Conservation (phyloP, 352 stramenopile species). For the Phytophthora capsici region DNA sequence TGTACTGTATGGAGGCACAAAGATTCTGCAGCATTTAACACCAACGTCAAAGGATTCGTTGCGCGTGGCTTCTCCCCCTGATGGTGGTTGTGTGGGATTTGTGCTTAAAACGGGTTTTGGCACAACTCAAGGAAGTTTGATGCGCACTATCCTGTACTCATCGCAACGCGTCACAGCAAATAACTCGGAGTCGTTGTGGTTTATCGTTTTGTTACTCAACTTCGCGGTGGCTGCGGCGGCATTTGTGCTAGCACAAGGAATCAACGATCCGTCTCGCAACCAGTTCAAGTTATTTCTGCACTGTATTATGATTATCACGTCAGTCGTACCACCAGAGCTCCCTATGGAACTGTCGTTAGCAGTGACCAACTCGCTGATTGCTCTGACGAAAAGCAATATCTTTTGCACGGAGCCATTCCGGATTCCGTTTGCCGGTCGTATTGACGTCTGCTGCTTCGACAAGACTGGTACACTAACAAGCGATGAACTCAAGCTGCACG, state of each 20-base stretch:
- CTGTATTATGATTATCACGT: constrained; percentile 99
- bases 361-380: constrained; percentile 96
- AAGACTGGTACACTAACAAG: constrained; percentile 99
- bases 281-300: constrained; percentile 97
- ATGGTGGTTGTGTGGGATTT: constrained; percentile 93
- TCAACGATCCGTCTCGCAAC: constrained; percentile 91
- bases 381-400: constrained; percentile 94
- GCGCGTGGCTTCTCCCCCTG: constrained; percentile 73
- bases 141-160: constrained; percentile 98
- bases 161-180: constrained; percentile 97
- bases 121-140: constrained; percentile 96
- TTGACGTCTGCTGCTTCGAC: constrained; percentile 98
- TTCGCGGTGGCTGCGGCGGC: constrained; percentile 95
- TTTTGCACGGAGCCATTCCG: constrained; percentile 99
- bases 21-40: constrained; percentile 81
- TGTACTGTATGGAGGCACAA: constrained; percentile 93
- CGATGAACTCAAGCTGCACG: constrained; percentile 95
- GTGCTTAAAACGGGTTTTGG: constrained; percentile 98
- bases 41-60: constrained; percentile 42
- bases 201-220: constrained; percentile 96
- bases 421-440: constrained; percentile 96
- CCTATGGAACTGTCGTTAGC: constrained; percentile 98
- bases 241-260: constrained; percentile 92
- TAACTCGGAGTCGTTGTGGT: constrained; percentile 95
- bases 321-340: constrained; percentile 97